Evolutionary conservation across 108 stramenopile species (phyloP).

Genomic region (Pseudonitzschia multistriata): DNA sequence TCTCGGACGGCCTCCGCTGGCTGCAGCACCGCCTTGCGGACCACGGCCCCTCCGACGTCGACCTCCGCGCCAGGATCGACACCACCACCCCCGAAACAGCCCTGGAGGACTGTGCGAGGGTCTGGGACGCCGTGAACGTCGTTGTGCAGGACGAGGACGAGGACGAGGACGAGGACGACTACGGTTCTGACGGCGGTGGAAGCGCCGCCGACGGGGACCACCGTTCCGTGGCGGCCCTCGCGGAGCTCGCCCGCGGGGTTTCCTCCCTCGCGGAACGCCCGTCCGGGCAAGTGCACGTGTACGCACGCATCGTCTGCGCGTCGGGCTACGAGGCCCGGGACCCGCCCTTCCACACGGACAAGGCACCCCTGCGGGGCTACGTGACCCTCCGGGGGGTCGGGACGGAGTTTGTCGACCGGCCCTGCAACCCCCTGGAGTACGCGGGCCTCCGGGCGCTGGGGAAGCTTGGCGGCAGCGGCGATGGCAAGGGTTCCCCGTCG

Average conservation of each 20-base stretch:
- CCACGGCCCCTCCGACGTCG: not conserved
- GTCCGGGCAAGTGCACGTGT: too few relatives aligned
- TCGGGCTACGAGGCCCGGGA: constrained; percentile 50
- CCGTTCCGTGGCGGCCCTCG: not conserved
- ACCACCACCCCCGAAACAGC: constrained; percentile 4
- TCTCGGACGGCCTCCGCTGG: not conserved
- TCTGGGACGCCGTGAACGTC: not conserved
- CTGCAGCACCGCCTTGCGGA: not conserved
- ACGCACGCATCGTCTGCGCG: constrained; percentile 41
- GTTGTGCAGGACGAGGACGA: not conserved
- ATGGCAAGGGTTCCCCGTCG: constrained; percentile 1
- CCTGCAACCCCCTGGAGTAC: constrained; percentile 52
- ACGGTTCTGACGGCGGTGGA: not conserved
- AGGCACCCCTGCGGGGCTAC: constrained; percentile 59
- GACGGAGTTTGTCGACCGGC: constrained; percentile 46
- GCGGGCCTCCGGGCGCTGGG: constrained; percentile 44
- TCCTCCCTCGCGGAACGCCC: not conserved
- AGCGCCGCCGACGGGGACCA: not conserved
- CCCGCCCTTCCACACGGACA: constrained; percentile 66
- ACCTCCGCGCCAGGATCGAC: constrained; percentile 3
- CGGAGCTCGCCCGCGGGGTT: not conserved
- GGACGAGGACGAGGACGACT: not conserved
- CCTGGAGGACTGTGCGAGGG: not conserved
- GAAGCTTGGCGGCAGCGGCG: not conserved
- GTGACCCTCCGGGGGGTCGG: constrained; percentile 55